Conservation (phyloP, 1,139 yeast species). For the Kodamaea alishanica region DNA sequence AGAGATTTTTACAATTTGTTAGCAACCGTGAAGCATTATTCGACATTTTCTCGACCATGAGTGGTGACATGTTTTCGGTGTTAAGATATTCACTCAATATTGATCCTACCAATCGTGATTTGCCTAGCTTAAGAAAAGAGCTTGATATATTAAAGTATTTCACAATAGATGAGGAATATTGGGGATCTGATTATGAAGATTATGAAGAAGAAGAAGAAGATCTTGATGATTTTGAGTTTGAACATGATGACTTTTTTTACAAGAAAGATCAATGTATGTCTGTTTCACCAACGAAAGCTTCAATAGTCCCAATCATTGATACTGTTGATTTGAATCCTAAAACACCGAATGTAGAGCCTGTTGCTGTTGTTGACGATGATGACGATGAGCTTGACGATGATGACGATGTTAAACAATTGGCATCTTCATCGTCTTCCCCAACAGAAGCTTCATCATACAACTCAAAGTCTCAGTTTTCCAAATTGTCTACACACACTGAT, state of each 20-base stretch:
- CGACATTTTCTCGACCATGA: conserved; percentile 88
- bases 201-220: conserved; percentile 33
- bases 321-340: conserved; percentile 10
- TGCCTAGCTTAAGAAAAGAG: conserved; percentile 57
- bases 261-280: conserved; percentile 11
- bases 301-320: conserved; percentile 8
- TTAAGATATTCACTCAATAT: conserved; percentile 74
- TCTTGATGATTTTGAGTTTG: conserved; percentile 12
- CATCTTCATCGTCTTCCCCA: conserved; percentile 9
- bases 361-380: not conserved
- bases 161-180: conserved; percentile 79
- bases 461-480: conserved; percentile 7
- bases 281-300: conserved; percentile 8
- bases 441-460: conserved; percentile 11
- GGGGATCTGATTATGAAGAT: conserved; percentile 45
- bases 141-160: conserved; percentile 59
- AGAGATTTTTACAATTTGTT: conserved; percentile 82
- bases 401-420: conserved; percentile 4
- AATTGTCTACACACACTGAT: conserved; percentile 6
- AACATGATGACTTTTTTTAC: conserved; percentile 19
- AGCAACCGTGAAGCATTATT: conserved; percentile 84
- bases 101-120: conserved; percentile 82
- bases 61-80: conserved; percentile 80
- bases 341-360: not conserved
- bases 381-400: conserved; percentile 1